Percentiles rank a stretch among this genome's conserved stretches.
These are phyloP conservation scores for Phaseolus coccineus DNA, from an alignment of 331 rosid genomes.

Conservation along the genomic window DNA sequence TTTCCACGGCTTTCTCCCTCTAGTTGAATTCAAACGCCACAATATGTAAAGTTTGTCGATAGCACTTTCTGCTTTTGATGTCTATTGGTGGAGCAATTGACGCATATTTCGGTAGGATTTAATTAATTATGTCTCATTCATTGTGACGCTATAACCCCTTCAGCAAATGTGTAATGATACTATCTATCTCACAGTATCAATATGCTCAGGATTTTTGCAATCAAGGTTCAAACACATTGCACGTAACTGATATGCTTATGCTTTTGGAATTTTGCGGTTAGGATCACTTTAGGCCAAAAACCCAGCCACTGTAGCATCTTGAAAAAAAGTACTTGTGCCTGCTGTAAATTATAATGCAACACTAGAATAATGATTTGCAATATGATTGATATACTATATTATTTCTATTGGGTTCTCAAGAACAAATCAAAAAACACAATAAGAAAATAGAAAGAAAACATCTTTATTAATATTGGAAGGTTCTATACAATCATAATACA, in stretches of 20 bases:
- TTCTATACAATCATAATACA: too few species aligned
- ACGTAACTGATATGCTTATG: not conserved
- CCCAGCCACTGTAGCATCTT: not conserved
- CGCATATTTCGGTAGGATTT: conserved; percentile 26
- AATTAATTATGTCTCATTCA: conserved; percentile 1
- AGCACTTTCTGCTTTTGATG: conserved; percentile 36
- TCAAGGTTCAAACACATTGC: not conserved
- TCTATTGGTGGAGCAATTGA: conserved; percentile 43
- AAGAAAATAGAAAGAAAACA: too few species aligned
- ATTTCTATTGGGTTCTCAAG: not conserved
- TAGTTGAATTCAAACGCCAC: conserved; percentile 43
- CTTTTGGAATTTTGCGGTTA: not conserved
- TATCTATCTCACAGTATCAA: not conserved
- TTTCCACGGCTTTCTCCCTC: conserved; percentile 34
- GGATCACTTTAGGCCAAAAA: conserved; percentile 16
- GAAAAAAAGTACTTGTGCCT: not conserved
- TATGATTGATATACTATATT: conserved; percentile 35
- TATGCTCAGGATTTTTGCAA: conserved; percentile 9
- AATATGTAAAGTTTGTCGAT: conserved; percentile 40
- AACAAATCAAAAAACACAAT: too few species aligned
- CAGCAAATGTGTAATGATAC: not conserved
- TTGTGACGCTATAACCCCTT: conserved; percentile 38
- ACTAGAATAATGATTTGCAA: conserved; percentile 35
- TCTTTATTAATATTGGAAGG: too few species aligned
- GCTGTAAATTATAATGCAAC: conserved; percentile 14